Conservation (phyloP, 345 rosid species). For the Eucalyptus tenuipes region DNA sequence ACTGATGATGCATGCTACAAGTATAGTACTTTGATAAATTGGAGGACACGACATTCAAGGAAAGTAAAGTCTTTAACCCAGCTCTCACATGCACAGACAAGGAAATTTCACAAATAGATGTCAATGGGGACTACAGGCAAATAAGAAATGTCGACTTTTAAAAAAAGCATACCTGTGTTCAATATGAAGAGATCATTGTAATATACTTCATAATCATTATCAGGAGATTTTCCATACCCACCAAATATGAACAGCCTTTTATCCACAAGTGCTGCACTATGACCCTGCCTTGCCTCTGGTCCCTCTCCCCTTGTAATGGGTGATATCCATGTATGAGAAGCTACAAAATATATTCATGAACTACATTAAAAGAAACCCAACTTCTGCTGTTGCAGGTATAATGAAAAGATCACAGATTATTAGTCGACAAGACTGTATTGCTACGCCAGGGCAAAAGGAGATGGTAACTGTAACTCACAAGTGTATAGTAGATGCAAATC, state of each 20-base stretch:
- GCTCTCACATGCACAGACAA: neutral
- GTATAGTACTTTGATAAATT: neutral
- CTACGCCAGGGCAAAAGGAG: neutral
- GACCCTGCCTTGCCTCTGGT: slow-evolving; percentile 87
- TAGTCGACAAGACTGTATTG: neutral
- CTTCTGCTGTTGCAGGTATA: neutral
- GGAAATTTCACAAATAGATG: too few relatives aligned
- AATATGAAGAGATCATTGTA: slow-evolving; percentile 78
- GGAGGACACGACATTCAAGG: neutral
- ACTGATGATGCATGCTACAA: neutral
- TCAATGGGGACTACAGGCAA: neutral
- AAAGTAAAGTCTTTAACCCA: neutral
- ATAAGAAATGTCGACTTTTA: neutral
- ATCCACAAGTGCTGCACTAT: slow-evolving; percentile 79
- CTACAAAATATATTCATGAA: slow-evolving; percentile 14
- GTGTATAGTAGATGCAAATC: slow-evolving; percentile 78
- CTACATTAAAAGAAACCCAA: neutral
- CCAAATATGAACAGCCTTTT: slow-evolving; percentile 82
- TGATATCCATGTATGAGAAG: slow-evolving; percentile 75
- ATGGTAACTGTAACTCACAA: slow-evolving; percentile 28
- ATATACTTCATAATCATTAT: slow-evolving; percentile 49
- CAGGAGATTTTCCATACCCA: slow-evolving; percentile 73
- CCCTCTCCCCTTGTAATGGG: slow-evolving; percentile 84
- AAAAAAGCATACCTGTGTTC: slow-evolving; percentile 45
- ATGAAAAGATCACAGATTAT: neutral